Conservation (phyloP, 257 asterid species). For the Gentiana straminea region DNA sequence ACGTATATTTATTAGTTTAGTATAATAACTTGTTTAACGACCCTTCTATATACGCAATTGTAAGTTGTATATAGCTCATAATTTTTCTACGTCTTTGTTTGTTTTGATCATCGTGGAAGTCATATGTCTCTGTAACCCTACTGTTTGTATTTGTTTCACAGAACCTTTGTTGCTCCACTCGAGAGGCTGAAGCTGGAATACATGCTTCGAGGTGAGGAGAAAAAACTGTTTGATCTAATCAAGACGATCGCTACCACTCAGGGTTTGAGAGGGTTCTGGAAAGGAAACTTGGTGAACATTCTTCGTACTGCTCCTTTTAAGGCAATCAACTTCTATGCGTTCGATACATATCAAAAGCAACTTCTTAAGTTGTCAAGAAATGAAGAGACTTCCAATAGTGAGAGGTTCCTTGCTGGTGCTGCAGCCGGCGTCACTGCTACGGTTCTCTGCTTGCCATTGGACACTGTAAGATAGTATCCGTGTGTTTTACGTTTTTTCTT, state of each 20-base stretch:
- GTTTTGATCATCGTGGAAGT: no score
- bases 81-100: no score
- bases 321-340: slow-evolving; percentile 87
- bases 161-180: slow-evolving; percentile 93
- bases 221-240: slow-evolving; percentile 48
- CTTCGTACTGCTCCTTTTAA: slow-evolving; percentile 98
- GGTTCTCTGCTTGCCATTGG: slow-evolving; percentile 87
- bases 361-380: slow-evolving; percentile 59
- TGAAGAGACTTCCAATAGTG: slow-evolving; percentile 67
- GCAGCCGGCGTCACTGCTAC: slow-evolving; percentile 99
- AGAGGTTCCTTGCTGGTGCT: slow-evolving; percentile 91
- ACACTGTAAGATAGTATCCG: slow-evolving; percentile 22
- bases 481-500: no score
- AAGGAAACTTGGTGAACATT: slow-evolving; percentile 84
- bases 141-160: no score
- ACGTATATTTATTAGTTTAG: no score
- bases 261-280: slow-evolving; percentile 96
- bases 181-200: slow-evolving; percentile 96
- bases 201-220: slow-evolving; percentile 81
- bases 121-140: no score
- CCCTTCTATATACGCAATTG: no score
- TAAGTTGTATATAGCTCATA: no score
- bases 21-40: no score
- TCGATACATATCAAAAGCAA: slow-evolving; percentile 86
- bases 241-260: slow-evolving; percentile 72